Conservation (phyloP, 1,284 basidiomycete species). For the Cryptococcus sp. region DNA sequence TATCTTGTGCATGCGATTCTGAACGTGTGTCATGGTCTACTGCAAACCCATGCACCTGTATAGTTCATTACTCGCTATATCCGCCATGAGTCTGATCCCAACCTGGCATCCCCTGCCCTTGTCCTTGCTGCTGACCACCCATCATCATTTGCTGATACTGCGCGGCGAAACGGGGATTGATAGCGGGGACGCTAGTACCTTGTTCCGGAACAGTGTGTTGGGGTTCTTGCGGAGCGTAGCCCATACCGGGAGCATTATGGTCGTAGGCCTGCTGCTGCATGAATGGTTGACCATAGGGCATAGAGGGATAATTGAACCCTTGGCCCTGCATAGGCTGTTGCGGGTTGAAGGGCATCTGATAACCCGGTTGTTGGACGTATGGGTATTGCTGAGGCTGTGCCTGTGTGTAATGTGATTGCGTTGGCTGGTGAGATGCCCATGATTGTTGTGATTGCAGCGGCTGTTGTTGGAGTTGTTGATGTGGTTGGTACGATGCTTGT, state of each 20-base stretch:
- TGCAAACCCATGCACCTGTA: neutral
- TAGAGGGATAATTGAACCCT: too few species aligned
- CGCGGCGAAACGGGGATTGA: constrained; percentile 50
- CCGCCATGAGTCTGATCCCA: neutral
- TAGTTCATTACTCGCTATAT: constrained; percentile 2
- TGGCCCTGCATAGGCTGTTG: neutral
- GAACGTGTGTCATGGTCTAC: neutral
- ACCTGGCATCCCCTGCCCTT: constrained; percentile 4
- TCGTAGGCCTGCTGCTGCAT: constrained; percentile 1
- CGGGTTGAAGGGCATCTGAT: neutral
- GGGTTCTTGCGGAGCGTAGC: constrained; percentile 6
- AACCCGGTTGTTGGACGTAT: neutral
- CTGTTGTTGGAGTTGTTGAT: constrained; percentile 10
- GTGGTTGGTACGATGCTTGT: constrained; percentile 6
- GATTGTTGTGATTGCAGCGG: constrained; percentile 7
- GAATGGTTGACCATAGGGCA: neutral
- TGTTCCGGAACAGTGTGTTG: constrained; percentile 1
- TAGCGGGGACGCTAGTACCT: constrained; percentile 31
- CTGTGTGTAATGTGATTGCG: neutral
- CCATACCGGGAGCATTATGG: constrained; percentile 3
- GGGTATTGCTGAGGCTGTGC: constrained; percentile 1
- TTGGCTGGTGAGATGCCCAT: neutral
- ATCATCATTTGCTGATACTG: constrained; percentile 30
- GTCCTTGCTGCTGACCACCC: neutral
- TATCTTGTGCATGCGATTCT: neutral